phyloP scores from a whole-genome alignment of 2,329 filamentous ascomycete species.

The Chaetoscypha palmicola region DNA sequence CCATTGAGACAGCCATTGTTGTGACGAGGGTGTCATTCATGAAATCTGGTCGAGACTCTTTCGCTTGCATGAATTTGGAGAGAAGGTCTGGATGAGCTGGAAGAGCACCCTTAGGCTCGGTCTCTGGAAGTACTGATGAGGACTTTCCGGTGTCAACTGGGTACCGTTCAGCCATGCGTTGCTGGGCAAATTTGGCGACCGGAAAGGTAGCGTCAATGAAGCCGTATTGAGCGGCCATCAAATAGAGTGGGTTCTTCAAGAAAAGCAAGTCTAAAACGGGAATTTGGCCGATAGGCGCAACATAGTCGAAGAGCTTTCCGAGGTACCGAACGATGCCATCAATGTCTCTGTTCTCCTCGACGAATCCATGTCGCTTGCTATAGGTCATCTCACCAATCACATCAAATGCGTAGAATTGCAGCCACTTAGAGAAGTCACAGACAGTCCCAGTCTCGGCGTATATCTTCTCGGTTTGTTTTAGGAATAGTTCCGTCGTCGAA shows the following conservation, averaged over 20 bases:
- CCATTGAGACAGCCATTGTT: conserved; percentile 66
- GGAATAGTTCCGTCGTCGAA: conserved; percentile 64
- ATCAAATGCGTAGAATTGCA: conserved; percentile 78
- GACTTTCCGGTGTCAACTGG: conserved; percentile 10
- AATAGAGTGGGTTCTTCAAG: conserved; percentile 67
- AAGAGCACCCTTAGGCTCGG: conserved; percentile 10
- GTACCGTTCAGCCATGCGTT: conserved; percentile 59
- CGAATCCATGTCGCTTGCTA: conserved; percentile 66
- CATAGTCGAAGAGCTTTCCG: conserved; percentile 59
- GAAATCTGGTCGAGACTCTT: conserved; percentile 59
- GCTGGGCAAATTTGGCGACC: conserved; percentile 64
- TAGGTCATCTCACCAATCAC: conserved; percentile 75
- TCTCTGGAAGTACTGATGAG: conserved; percentile 16
- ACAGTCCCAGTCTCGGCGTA: conserved; percentile 36
- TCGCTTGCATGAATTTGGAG: conserved; percentile 65
- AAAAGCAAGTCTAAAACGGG: conserved; percentile 63
- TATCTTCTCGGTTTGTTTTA: conserved; percentile 52
- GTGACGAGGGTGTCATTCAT: conserved; percentile 65
- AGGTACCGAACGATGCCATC: conserved; percentile 66
- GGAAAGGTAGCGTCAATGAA: conserved; percentile 63
- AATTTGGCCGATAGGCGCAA: conserved; percentile 68
- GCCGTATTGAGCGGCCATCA: conserved; percentile 60
- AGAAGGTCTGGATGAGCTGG: conserved; percentile 46
- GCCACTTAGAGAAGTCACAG: conserved; percentile 64
- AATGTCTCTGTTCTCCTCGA: conserved; percentile 68